phyloP scores from a whole-genome alignment of 108 stramenopile genomes.

The Cyclotella sp. region DNA sequence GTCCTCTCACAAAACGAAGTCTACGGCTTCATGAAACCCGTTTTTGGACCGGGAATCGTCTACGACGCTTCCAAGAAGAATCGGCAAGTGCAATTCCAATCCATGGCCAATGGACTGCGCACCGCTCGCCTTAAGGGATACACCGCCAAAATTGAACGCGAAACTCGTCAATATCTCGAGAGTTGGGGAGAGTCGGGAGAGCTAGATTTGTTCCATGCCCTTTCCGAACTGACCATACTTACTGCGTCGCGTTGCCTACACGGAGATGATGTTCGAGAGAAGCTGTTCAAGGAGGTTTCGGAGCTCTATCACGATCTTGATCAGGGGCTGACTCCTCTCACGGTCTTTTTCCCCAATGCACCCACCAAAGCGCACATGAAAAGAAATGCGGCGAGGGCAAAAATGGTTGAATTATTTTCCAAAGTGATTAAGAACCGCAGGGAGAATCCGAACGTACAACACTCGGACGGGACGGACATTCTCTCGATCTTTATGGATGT shows the following conservation, averaged over 20 bases:
- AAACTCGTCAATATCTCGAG: constrained; percentile 83
- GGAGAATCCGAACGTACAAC: constrained; percentile 66
- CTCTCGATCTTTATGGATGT: constrained; percentile 96
- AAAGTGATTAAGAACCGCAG: constrained; percentile 92
- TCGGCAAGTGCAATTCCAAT: constrained; percentile 95
- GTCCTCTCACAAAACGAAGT: constrained; percentile 93
- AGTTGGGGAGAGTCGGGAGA: constrained; percentile 82
- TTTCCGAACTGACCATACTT: constrained; percentile 96
- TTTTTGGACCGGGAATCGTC: constrained; percentile 96
- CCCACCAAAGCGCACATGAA: constrained; percentile 89
- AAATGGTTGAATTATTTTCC: constrained; percentile 94
- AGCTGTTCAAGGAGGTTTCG: constrained; percentile 94
- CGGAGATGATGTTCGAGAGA: constrained; percentile 98
- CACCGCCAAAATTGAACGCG: constrained; percentile 94
- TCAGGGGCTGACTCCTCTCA: constrained; percentile 96
- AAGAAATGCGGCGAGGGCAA: constrained; percentile 83
- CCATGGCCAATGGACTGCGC: constrained; percentile 95
- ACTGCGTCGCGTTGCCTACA: constrained; percentile 96
- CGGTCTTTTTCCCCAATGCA: constrained; percentile 97
- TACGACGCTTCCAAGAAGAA: constrained; percentile 96
- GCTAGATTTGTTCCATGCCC: constrained; percentile 87
- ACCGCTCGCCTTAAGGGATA: constrained; percentile 91
- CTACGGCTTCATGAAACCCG: constrained; percentile 98
- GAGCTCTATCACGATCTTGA: constrained; percentile 96
- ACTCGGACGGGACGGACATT: constrained; percentile 93